phyloP scores from a whole-genome alignment of 371 early-diverging fungal genomes.

The Phascolomyces articulosus region DNA sequence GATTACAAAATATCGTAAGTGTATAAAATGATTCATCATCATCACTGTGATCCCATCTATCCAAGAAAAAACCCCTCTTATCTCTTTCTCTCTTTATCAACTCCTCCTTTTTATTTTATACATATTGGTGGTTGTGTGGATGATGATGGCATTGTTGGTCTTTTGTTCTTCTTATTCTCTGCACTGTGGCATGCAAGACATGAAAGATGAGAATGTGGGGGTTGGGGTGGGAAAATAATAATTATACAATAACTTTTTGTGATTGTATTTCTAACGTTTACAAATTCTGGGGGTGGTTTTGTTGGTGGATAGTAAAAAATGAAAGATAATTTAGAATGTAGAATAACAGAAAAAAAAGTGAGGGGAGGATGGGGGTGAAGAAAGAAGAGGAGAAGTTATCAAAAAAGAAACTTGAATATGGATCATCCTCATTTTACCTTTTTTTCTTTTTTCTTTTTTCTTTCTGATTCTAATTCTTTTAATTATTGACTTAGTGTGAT shows the following conservation, averaged over 20 bases:
- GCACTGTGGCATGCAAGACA: too few species aligned
- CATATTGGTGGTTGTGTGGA: too few species aligned
- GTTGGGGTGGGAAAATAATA: too few species aligned
- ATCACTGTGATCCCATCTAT: not conserved
- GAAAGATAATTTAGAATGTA: too few species aligned
- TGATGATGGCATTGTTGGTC: too few species aligned
- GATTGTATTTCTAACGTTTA: too few species aligned
- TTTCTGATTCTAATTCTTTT: constrained; percentile 3
- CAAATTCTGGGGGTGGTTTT: too few species aligned
- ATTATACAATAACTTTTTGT: too few species aligned
- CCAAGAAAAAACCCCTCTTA: constrained; percentile 7
- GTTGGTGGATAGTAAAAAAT: too few species aligned
- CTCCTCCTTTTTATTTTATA: constrained; percentile 1
- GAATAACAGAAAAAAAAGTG: too few species aligned
- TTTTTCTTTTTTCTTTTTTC: constrained; percentile 6
- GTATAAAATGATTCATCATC: not conserved
- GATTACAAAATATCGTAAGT: constrained; percentile 34
- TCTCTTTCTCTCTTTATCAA: constrained; percentile 3
- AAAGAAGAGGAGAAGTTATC: not conserved
- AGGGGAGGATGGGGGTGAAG: not conserved
- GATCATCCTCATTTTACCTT: not conserved
- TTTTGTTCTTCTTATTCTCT: too few species aligned
- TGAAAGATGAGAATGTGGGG: too few species aligned
- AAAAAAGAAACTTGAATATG: not conserved
- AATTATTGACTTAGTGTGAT: constrained; percentile 8